Evolutionary conservation across 2,329 filamentous ascomycete genomes (phyloP), one percentile per base, ranked within the genome.

Genomic region (Teratosphaeriaceae sp.): DNA sequence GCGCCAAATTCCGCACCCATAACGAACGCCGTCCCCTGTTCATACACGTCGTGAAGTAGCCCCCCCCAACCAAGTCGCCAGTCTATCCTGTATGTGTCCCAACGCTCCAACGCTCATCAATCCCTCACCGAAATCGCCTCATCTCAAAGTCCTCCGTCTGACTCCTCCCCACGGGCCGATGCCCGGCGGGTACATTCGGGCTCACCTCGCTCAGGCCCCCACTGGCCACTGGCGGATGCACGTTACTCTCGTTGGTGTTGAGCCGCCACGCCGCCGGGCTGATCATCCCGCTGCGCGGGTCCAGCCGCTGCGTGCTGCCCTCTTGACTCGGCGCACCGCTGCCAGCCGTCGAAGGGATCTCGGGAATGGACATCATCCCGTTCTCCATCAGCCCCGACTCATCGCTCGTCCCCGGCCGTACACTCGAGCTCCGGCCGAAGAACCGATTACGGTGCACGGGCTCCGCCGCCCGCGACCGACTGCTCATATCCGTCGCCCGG

Each of bases 381-480:
- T 45, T 52, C 41, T 66, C 63, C 56, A 64, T 59, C 47, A 59
- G 40, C 6, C 43, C 49, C 18, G 49, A 35, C 26, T 63, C 59
- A 22, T 59, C 57, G 11, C 44, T 44, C 0, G 44, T 51, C n/a
- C 48, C 50, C 9, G 56, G 44, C 3, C 50, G 43, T 24, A 27
- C 7, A 22, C 16, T n/a, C n/a, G n/a, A n/a, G n/a, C n/a, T 45
- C 47, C 77, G 72, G 26, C 71, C 65, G 61, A 84, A 79, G 65
- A 84, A 83, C 2, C 79, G 72, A 49, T 80, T 81, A 5, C 75
- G 72, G 44, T 79, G 76, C 5, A 66, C 65, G 4, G 69, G 65
- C 12, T 64, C 64, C 30, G 62, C 58, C 15, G 33, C 20, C 49
- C 53, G 44, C 44, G 18, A 21, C 13, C 22, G 37, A 39, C 35